Evolutionary conservation across 2,329 filamentous ascomycete genomes (phyloP).

Genomic region (Fusarium brevicatenulatum): DNA sequence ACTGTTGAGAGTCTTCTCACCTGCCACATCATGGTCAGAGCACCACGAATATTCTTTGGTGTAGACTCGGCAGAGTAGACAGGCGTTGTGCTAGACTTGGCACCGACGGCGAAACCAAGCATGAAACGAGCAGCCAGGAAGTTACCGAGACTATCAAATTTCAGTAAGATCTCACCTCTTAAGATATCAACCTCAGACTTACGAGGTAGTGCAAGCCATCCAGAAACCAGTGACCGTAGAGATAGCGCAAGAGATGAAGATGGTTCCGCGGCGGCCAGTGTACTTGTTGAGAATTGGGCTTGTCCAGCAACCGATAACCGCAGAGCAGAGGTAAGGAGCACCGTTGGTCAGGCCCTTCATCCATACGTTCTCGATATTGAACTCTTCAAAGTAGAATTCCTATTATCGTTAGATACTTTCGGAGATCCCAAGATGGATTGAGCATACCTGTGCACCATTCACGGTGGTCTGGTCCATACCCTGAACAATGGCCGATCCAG

Average conservation of each 20-base stretch:
- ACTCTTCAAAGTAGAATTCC: conserved; percentile 50
- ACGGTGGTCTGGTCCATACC: conserved; percentile 75
- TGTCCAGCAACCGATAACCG: conserved; percentile 49
- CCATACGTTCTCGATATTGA: conserved; percentile 51
- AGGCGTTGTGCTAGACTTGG: conserved; percentile 50
- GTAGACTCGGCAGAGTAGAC: conserved; percentile 52
- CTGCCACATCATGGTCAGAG: conserved; percentile 54
- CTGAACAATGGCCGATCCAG: conserved; percentile 66
- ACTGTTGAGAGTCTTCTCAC: neutral
- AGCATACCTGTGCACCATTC: conserved; percentile 67
- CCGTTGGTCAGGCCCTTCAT: conserved; percentile 66
- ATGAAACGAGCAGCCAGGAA: conserved; percentile 49
- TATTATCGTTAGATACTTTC: neutral
- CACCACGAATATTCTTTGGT: conserved; percentile 52
- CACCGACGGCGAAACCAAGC: conserved; percentile 52
- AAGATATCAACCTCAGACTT: conserved; percentile 49
- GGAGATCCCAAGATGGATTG: accelerated
- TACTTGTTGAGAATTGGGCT: conserved; percentile 63
- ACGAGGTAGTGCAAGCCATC: conserved; percentile 66
- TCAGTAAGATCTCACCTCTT: neutral
- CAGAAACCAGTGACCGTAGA: conserved; percentile 63
- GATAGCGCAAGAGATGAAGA: conserved; percentile 69
- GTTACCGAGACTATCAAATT: conserved; percentile 16
- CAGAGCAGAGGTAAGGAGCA: conserved; percentile 65
- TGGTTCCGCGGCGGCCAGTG: conserved; percentile 71